Evolutionary conservation across 331 rosid genomes (phyloP), one percentile per base, ranked within the genome.

Genomic region (Phaseolus coccineus): DNA sequence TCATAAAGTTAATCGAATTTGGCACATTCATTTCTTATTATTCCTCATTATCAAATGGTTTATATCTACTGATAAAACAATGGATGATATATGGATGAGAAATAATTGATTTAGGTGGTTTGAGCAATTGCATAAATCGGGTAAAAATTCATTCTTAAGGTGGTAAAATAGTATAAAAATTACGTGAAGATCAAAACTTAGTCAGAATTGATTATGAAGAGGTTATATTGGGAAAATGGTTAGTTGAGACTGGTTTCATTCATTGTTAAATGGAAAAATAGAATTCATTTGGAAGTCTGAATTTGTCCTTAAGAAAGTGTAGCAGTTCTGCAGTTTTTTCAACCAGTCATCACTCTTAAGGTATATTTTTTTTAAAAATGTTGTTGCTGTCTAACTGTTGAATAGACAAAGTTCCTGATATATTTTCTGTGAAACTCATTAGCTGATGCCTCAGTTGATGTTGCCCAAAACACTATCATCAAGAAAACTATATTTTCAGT

Each of bases 91-190:
- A 19, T 24, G 57, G 37, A 57, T 72, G 64, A 65, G 42, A 67
- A 65, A 66, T 74, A 22, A 19, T 56, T 67, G 50, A 69, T 82
- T 75, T n/a, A 78, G 68, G 62, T 66, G 73, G 64, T 76, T 48
- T 76, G 66, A 73, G n/a, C 59, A 22, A 66, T 64, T n/a, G 8
- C 66, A 57, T 24, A 28, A 78, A 50, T 78, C 62, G n/a, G 52
- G 50, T 66, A 52, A 28, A 71, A 30, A 24, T 28, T 35, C 44
- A 70, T 28, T 25, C 68, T 73, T 46, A 8, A 37, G 71, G 47
- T 0, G 9, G 62, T 53, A 73, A 67, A 70, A 46, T 69, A 31
- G 74, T 71, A 62, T 47, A 71, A 69, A 53, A 35, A 30, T 70
- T 80, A 22, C 46, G 27, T 71, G 63, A 52, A 44, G 72, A 50